Evolutionary conservation across 2,329 filamentous ascomycete species (phyloP).

Genomic region (Curvularia sp.): DNA sequence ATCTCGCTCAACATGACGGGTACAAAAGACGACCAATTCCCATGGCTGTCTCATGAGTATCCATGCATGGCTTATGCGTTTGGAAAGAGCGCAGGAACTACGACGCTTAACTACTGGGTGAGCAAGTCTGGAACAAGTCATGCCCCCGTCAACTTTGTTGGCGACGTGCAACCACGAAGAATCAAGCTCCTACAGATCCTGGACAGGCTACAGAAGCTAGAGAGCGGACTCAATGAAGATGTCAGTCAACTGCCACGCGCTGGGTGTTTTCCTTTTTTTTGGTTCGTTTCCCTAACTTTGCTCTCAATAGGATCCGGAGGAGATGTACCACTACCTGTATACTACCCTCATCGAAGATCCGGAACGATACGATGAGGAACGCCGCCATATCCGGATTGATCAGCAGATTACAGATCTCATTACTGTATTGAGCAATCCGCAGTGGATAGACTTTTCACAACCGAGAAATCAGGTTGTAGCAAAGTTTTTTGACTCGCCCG

Average conservation of each 20-base stretch:
- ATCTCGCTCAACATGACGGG: slow-evolving; percentile 50
- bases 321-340: slow-evolving; percentile 67
- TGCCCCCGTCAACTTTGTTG: slow-evolving; percentile 64
- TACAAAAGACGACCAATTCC: slow-evolving; percentile 50
- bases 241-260: slow-evolving; percentile 42
- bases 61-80: slow-evolving; percentile 74
- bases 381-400: slow-evolving; percentile 68
- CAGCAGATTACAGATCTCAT: slow-evolving; percentile 77
- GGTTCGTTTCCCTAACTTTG: slow-evolving; percentile 43
- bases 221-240: slow-evolving; percentile 53
- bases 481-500: slow-evolving; percentile 69
- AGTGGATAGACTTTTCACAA: slow-evolving; percentile 76
- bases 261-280: slow-evolving; percentile 11
- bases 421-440: slow-evolving; percentile 69
- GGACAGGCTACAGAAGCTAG: slow-evolving; percentile 53
- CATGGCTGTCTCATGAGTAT: slow-evolving; percentile 77
- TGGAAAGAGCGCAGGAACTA: slow-evolving; percentile 71
- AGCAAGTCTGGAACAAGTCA: slow-evolving; percentile 64
- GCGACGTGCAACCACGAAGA: slow-evolving; percentile 65
- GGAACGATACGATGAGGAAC: slow-evolving; percentile 61
- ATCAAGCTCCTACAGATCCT: slow-evolving; percentile 62
- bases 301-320: slow-evolving; percentile 47
- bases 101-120: slow-evolving; percentile 74
- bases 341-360: slow-evolving; percentile 71
- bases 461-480: slow-evolving; percentile 76